Evolutionary conservation across 495 filamentous ascomycete species (phyloP), one percentile per base, ranked within the genome.

Genomic region (Annulohypoxylon nitens): DNA sequence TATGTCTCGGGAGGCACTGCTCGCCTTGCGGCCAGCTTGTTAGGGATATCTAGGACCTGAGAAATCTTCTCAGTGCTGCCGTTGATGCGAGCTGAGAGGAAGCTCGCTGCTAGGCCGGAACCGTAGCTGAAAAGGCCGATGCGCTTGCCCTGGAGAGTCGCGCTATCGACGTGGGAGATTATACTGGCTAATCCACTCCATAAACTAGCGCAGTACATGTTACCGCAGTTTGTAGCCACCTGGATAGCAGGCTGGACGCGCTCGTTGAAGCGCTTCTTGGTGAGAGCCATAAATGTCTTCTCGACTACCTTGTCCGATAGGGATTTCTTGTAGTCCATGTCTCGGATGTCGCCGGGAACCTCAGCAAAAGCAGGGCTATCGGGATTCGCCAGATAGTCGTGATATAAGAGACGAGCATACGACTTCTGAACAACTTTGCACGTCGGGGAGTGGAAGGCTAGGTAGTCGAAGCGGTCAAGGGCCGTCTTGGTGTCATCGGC

Each of bases 161-260:
- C 90, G 78, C 89, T 89, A 70, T 87, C 84, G 63, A 95, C 84
- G 78, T 94, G 90, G 81, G 87, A 86, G 71, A 99, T 78, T 67
- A 98, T 79, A 74, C 90, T 91, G 80, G 89, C 88, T 50, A 99
- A 86, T 63, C 93, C 93, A 66, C 90, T 90, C 85, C 94, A 99
- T 74, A 99, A 93, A 79, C 93, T 97, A 57, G 92, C 96, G 76
- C 92, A 95, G 86, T 99, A 99, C 97, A 98, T 99, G 88, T 99
- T 99, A 82, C 96, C 97, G 82, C 94, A 97, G 85, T 93, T 91
- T 48, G 94, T 98, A 39, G 96, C 92, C 23, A 97, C 92, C 79
- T 97, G 86, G 78, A 96, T 92, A 77, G 87, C 83, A 41, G 97
- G 94, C 79, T 91, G 86, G 65, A 99, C 93, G 81, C 94, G 93